A percentile compares a stretch with the other conserved stretches of the same genome.
Evolutionary conservation across 495 filamentous ascomycete genomes (phyloP).

Genomic region (Podospora tetraspora): DNA sequence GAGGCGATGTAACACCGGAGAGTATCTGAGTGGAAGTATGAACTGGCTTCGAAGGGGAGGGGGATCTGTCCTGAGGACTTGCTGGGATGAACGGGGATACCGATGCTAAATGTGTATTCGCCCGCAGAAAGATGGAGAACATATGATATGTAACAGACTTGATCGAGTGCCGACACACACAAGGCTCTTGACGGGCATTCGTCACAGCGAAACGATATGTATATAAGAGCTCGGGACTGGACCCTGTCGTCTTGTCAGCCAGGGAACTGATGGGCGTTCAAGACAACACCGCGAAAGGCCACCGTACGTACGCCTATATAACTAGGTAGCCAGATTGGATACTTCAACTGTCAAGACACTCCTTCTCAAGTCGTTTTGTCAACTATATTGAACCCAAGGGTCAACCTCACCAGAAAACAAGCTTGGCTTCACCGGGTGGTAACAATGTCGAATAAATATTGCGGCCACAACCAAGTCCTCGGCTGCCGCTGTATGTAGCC

Average conservation of each 20-base stretch:
- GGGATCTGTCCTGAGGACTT: not conserved
- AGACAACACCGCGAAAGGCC: not conserved
- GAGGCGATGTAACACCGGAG: too few species aligned
- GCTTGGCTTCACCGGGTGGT: rapidly evolving
- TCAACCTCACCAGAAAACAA: not conserved
- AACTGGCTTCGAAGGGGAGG: too few species aligned
- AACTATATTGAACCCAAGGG: not conserved
- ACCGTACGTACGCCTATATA: not conserved
- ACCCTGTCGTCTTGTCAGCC: not conserved
- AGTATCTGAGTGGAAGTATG: too few species aligned
- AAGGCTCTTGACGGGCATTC: not conserved
- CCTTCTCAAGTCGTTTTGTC: not conserved
- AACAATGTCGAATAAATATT: conserved; percentile 24
- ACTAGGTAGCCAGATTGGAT: not conserved
- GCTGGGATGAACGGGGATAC: not conserved
- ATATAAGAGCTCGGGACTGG: not conserved
- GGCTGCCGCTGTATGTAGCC: conserved; percentile 13
- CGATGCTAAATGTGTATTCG: not conserved
- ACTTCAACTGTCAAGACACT: too few species aligned
- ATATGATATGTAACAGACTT: not conserved
- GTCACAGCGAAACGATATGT: too few species aligned
- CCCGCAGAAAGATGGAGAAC: not conserved
- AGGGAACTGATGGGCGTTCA: not conserved
- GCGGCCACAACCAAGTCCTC: conserved; percentile 20
- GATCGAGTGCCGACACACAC: not conserved